These are phyloP conservation scores for Beauveria caledonica DNA, from an alignment of 2,329 filamentous ascomycete genomes.

Conservation along the genomic window DNA sequence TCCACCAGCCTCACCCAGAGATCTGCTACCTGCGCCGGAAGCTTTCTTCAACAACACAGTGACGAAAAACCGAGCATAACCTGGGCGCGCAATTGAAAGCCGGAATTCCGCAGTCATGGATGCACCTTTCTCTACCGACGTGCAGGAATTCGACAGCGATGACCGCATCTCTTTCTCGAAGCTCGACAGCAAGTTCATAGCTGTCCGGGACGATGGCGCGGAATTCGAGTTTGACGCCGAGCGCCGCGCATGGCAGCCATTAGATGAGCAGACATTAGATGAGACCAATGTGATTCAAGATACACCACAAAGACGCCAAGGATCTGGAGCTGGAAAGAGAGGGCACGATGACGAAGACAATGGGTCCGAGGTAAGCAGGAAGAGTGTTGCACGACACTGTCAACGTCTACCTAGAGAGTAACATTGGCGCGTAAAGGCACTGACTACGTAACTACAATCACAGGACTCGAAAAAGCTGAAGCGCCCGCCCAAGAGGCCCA, in stretches of 20 bases:
- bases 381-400: neutral
- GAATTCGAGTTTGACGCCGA: slow-evolving; percentile 76
- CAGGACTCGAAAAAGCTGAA: slow-evolving; percentile 15
- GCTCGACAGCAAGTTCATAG: slow-evolving; percentile 70
- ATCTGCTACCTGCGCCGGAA: neutral
- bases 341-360: slow-evolving; percentile 30
- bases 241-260: slow-evolving; percentile 66
- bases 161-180: slow-evolving; percentile 82
- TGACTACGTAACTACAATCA: neutral
- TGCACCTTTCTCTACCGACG: slow-evolving; percentile 46
- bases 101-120: slow-evolving; percentile 15
- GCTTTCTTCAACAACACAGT: slow-evolving; percentile 2
- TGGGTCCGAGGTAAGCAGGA: slow-evolving; percentile 35
- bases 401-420: too few relatives aligned
- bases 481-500: slow-evolving; percentile 38
- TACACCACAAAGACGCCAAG: neutral
- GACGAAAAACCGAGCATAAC: neutral
- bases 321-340: slow-evolving; percentile 27
- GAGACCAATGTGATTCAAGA: slow-evolving; percentile 21
- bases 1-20: neutral
- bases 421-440: neutral
- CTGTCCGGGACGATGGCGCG: slow-evolving; percentile 74
- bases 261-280: slow-evolving; percentile 35
- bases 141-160: slow-evolving; percentile 65
- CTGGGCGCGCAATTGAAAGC: slow-evolving; percentile 11